These are phyloP conservation scores for Xylariomycetidae sp. DNA, from an alignment of 2,329 filamentous ascomycete genomes.

Conservation along the genomic window DNA sequence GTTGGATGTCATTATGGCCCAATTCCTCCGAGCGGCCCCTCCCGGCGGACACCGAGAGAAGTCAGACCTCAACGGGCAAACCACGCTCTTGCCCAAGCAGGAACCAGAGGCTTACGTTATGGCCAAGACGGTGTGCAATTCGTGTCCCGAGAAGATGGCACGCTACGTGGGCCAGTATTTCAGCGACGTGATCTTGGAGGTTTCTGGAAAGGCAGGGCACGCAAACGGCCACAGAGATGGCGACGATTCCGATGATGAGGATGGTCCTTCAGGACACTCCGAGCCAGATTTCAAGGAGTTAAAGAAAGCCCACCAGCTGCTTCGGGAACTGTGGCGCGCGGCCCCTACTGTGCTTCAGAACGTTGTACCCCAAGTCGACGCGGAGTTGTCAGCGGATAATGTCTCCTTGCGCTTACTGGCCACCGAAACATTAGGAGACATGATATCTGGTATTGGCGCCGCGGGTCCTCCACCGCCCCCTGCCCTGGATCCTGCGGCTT, in stretches of 20 bases:
- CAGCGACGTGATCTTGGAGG: conserved; percentile 90
- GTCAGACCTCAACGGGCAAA: conserved; percentile 63
- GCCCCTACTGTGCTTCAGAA: conserved; percentile 84
- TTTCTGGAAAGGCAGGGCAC: conserved; percentile 55
- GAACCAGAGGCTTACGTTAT: conserved; percentile 92
- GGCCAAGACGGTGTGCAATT: conserved; percentile 89
- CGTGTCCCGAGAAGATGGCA: conserved; percentile 87
- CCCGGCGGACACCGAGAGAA: conserved; percentile 56
- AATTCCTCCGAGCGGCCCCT: conserved; percentile 85
- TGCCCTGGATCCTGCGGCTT: conserved; percentile 71
- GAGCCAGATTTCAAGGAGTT: conserved; percentile 84
- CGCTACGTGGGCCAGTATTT: conserved; percentile 95
- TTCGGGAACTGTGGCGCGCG: conserved; percentile 90
- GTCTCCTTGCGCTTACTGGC: conserved; percentile 79
- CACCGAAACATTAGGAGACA: conserved; percentile 90
- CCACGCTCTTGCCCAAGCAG: conserved; percentile 77
- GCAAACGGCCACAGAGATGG: conserved; percentile 51
- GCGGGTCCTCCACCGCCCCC: conserved; percentile 74
- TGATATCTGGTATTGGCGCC: conserved; percentile 88
- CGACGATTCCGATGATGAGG: conserved; percentile 58
- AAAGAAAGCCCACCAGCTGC: conserved; percentile 79
- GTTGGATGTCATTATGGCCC: conserved; percentile 88
- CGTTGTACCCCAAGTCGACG: conserved; percentile 88
- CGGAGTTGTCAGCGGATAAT: conserved; percentile 86
- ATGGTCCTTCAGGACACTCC: conserved; percentile 55